Evolutionary conservation across 805 yeast genomes (phyloP), one percentile per base, ranked within the genome.

Genomic region (Kodamaea kaohsiungensis): DNA sequence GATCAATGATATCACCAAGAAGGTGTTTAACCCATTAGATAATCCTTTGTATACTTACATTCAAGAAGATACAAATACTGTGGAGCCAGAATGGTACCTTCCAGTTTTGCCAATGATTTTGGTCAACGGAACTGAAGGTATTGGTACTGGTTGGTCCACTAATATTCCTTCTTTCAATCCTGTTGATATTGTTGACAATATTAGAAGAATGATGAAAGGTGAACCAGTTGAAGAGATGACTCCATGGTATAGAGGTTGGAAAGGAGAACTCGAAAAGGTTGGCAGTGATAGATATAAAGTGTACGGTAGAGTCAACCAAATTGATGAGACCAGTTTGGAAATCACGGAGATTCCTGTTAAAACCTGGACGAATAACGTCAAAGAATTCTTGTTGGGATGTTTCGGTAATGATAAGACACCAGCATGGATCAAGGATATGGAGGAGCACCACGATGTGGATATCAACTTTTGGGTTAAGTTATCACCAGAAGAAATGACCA

Each of bases 121-220:
- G 57, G 96, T 95, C 4, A 95, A 95, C 66, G 99, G 99, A 54
- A 81, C 93, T 7, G 99, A 95, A 71, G 99, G 99, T 75, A 95
- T 95, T 69, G 99, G 99, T 58, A 92, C 99, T 47, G 99, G 99
- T 60, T 95, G 98, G 98, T 89, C 97, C 59, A 91, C 98, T 1
- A 85, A 83, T 57, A 87, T 95, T 58, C 99, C 99, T 0, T 85
- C 89, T 42, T 93, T 82, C 72, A 91, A 95, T 67, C 99, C 99
- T 0, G 63, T 69, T 12, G 98, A 93, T 65, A 77, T 95, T 56
- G 91, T 91, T 22, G 74, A 71, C 1, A 95, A 95, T 62, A 75
- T 95, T 33, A 83, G 84, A 55, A 82, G 82, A 42, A 66, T 95
- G 62, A 85, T 95, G 91, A 75, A 78, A 16, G 88, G 84, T 8